Evolutionary conservation across 495 filamentous ascomycete genomes (phyloP).

Genomic region (Talaromyces nanjingensis): DNA sequence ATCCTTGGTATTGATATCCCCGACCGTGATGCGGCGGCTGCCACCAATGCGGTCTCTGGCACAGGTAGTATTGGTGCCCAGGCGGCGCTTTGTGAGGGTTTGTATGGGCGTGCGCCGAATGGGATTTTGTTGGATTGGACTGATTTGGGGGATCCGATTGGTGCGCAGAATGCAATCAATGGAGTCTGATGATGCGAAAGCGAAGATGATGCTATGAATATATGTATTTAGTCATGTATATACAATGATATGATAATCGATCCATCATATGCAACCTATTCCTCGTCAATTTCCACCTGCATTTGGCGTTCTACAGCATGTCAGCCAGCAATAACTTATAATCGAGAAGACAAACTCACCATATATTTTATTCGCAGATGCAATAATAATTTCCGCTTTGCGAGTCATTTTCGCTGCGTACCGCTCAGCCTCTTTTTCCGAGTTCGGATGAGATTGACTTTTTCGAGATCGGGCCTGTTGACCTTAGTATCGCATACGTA

Average conservation of each 20-base stretch:
- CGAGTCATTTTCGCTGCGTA: constrained; percentile 55
- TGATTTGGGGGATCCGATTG: constrained; percentile 52
- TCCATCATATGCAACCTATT: not conserved
- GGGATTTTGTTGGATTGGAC: constrained; percentile 65
- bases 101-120: constrained; percentile 50
- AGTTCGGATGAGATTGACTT: constrained; percentile 48
- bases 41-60: constrained; percentile 49
- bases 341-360: constrained; percentile 37
- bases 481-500: not conserved
- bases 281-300: constrained; percentile 38
- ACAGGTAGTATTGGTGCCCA: constrained; percentile 54
- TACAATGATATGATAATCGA: not conserved
- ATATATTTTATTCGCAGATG: constrained; percentile 67
- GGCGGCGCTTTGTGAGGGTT: constrained; percentile 37
- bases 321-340: not conserved
- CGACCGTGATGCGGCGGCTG: constrained; percentile 41
- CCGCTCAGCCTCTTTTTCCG: constrained; percentile 52
- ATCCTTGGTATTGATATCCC: constrained; percentile 47
- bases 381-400: constrained; percentile 63
- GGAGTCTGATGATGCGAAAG: constrained; percentile 27
- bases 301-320: constrained; percentile 31
- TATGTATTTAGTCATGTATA: not conserved
- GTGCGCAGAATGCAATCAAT: constrained; percentile 51
- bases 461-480: constrained; percentile 55
- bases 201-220: not conserved